These are phyloP conservation scores for Saururus chinensis DNA, from an alignment of 164 flowering plant species.

Conservation along the genomic window DNA sequence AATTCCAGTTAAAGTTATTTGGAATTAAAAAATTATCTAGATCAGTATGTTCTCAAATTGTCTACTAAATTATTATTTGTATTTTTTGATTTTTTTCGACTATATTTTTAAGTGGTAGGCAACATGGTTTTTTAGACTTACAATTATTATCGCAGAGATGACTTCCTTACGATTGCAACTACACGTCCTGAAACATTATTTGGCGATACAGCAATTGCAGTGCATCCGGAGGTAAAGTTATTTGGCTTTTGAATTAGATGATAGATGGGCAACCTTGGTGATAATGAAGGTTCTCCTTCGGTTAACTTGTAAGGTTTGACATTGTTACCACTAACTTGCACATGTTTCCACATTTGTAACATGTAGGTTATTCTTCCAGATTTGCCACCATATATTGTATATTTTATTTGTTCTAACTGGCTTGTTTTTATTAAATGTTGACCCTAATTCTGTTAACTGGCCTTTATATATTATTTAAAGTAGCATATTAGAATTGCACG, in stretches of 20 bases:
- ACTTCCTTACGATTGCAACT: constrained; percentile 83
- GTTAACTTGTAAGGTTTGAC: too few species aligned
- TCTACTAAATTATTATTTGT: too few species aligned
- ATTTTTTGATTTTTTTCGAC: not conserved
- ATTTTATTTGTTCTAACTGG: not conserved
- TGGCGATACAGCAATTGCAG: constrained; percentile 92
- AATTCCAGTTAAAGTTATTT: too few species aligned
- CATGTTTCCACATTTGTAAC: too few species aligned
- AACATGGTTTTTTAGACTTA: not conserved
- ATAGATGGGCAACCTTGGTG: constrained; percentile 1
- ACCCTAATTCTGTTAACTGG: too few species aligned
- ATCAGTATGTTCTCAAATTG: too few species aligned
- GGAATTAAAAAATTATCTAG: too few species aligned
- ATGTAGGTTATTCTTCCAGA: too few species aligned
- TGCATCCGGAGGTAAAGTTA: constrained; percentile 70
- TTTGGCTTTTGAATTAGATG: constrained; percentile 1
- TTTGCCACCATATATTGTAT: not conserved
- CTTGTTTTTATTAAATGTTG: not conserved
- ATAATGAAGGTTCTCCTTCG: too few species aligned
- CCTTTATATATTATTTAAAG: too few species aligned
- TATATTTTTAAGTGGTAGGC: not conserved
- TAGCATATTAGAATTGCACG: too few species aligned
- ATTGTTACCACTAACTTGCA: too few species aligned
- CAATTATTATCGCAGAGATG: constrained; percentile 43
- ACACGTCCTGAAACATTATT: constrained; percentile 96